A percentile compares a stretch with the other conserved stretches of the same genome.
phyloP scores from a whole-genome alignment of 1,284 basidiomycete genomes.

The Boletus semigastroideus region DNA sequence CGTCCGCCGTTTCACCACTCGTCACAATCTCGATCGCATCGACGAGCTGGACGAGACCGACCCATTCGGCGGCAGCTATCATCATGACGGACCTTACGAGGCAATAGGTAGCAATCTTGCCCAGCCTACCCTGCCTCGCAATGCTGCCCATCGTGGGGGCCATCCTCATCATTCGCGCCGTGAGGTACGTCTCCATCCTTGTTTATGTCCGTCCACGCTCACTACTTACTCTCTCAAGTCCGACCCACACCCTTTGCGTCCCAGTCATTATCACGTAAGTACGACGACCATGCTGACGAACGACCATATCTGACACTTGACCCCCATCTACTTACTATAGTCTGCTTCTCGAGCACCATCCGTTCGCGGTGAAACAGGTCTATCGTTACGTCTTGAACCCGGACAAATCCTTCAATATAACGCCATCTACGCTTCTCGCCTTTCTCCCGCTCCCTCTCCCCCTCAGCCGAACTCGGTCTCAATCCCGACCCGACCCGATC shows the following conservation, averaged over 20 bases:
- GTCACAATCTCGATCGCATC: slow-evolving; percentile 59
- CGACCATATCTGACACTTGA: slow-evolving; percentile 11
- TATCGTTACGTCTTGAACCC: slow-evolving; percentile 49
- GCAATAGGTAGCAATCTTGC: slow-evolving; percentile 35
- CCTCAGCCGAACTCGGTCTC: slow-evolving; percentile 3
- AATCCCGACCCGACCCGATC: slow-evolving; percentile 2
- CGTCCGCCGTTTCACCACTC: slow-evolving; percentile 30
- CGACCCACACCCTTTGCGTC: slow-evolving; percentile 2
- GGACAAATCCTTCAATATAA: slow-evolving; percentile 49
- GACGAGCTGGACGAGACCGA: slow-evolving; percentile 74
- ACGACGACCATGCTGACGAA: background rate
- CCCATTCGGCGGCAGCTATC: slow-evolving; percentile 58
- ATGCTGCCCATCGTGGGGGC: slow-evolving; percentile 5
- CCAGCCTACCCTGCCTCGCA: slow-evolving; percentile 10
- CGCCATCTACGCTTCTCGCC: slow-evolving; percentile 15
- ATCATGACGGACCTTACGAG: slow-evolving; percentile 71
- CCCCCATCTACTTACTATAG: slow-evolving; percentile 11
- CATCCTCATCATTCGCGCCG: background rate
- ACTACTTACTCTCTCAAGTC: slow-evolving; percentile 14
- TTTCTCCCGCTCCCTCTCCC: slow-evolving; percentile 4
- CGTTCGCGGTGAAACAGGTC: slow-evolving; percentile 8
- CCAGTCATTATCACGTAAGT: slow-evolving; percentile 21
- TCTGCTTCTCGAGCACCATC: background rate
- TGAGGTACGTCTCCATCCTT: slow-evolving; percentile 24
- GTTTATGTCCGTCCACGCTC: background rate